Evolutionary conservation across 2,329 filamentous ascomycete species (phyloP).

Genomic region (Alternaria gansuensis): DNA sequence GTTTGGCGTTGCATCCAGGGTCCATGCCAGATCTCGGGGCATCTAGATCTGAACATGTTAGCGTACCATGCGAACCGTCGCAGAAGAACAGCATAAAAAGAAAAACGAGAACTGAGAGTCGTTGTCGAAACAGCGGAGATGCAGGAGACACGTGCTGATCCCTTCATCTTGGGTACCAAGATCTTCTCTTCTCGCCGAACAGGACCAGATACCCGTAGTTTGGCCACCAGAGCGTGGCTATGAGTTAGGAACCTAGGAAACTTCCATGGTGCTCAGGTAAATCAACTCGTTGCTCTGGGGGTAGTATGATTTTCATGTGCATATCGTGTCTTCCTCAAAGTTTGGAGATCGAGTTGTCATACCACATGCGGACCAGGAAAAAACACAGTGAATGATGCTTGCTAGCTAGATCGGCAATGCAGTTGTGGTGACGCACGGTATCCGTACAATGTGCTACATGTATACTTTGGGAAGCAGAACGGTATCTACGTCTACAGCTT

Average conservation of each 20-base stretch:
- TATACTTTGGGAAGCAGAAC: neutral
- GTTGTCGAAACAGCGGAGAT: conserved; percentile 6
- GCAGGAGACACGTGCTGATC: conserved; percentile 3
- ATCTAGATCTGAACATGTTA: conserved; percentile 4
- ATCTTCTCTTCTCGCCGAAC: conserved; percentile 4
- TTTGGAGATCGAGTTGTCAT: neutral
- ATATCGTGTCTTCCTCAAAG: neutral
- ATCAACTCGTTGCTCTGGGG: neutral
- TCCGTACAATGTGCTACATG: neutral
- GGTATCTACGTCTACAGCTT: neutral
- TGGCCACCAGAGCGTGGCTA: neutral
- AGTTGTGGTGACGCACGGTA: conserved; percentile 4
- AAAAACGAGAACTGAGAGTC: neutral
- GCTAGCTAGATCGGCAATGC: conserved; percentile 6
- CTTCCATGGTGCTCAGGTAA: neutral
- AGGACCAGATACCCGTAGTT: neutral
- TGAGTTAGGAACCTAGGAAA: neutral
- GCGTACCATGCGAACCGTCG: conserved; percentile 1
- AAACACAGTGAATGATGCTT: neutral
- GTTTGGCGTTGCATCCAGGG: conserved; percentile 1
- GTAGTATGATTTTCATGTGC: neutral
- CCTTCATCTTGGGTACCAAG: neutral
- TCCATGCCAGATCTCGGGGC: conserved; percentile 9
- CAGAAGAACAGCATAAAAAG: conserved; percentile 9
- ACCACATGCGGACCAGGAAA: neutral